Evolutionary conservation across 345 rosid species (phyloP), one percentile per base, ranked within the genome.

Genomic region (Salix suchowensis): DNA sequence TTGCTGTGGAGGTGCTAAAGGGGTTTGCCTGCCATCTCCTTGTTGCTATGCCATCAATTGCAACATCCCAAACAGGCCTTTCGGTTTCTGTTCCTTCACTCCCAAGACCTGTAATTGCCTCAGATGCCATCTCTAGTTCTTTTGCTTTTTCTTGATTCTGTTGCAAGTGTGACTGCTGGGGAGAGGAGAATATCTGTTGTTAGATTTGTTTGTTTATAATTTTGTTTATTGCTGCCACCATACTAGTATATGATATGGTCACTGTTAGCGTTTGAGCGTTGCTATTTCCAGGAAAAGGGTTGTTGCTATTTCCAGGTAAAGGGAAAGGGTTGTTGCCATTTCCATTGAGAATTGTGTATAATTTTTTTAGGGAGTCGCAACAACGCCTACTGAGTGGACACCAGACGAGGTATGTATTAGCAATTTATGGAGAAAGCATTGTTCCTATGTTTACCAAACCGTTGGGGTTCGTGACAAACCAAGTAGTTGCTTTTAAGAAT

Each of bases 1-100:
- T 74, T 95, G 98, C 86, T 95, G 98, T 76, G 97, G 97, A 37
- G 97, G 97, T 75, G 83, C 95, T 64, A 90, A 81, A 78, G 91
- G 97, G 11, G 67, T 88, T 70, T 95, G 98, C 75, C 79, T 95
- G 82, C 91, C 94, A 21, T 89, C 97, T 23, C 97, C 98, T 44
- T 95, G 98, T 83, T 95, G 98, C 86, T 95, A 84, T 82, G 97
- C 97, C 28, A 93, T 95, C 88, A 93, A 91, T 71, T 95, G 98
- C 94, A 95, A 93, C 85, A 95, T 95, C 50, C 98, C 98, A 19
- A 93, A 95, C 76, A 87, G 93, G 80, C 98, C 98, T 64, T 95
- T 91, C 77, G 98, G 98, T 65, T 95, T 89, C 86, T 95, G 97
- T 77, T 91, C 98, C 28, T 95, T 95, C 87, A 93, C 98, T 75